These are phyloP conservation scores for Penicillium manginii DNA, from an alignment of 495 filamentous ascomycete species.

Conservation along the genomic window DNA sequence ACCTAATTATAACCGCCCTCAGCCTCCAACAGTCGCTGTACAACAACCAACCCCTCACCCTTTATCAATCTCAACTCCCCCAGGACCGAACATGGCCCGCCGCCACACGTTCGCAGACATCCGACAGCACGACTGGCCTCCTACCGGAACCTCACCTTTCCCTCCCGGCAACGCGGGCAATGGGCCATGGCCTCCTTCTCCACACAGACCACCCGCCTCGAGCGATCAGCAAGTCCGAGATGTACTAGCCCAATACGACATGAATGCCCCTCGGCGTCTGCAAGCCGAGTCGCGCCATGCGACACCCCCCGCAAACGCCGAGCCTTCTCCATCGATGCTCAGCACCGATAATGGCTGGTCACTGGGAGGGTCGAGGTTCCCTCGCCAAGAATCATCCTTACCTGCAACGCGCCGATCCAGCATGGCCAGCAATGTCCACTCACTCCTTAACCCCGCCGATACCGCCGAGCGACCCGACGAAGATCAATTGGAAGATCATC, in stretches of 20 bases:
- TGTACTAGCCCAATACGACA: slow-evolving; percentile 79
- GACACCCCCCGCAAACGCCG: slow-evolving; percentile 64
- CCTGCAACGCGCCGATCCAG: slow-evolving; percentile 72
- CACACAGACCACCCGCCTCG: slow-evolving; percentile 64
- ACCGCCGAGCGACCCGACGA: slow-evolving; percentile 74
- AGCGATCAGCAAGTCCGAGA: slow-evolving; percentile 84
- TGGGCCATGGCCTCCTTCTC: slow-evolving; percentile 86
- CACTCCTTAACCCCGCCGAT: slow-evolving; percentile 82
- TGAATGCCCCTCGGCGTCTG: slow-evolving; percentile 62
- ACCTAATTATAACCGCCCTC: slow-evolving; percentile 63
- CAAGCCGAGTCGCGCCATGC: slow-evolving; percentile 67
- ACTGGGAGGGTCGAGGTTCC: slow-evolving; percentile 52
- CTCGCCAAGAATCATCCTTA: slow-evolving; percentile 49
- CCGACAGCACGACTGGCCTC: slow-evolving; percentile 84
- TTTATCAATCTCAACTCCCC: slow-evolving; percentile 75
- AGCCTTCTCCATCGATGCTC: slow-evolving; percentile 50
- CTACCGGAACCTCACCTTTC: slow-evolving; percentile 69
- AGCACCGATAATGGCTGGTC: slow-evolving; percentile 62
- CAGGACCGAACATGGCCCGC: slow-evolving; percentile 71
- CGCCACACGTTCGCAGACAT: slow-evolving; percentile 97
- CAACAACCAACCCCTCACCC: slow-evolving; percentile 73
- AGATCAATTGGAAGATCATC: slow-evolving; percentile 72
- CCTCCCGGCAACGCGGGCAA: slow-evolving; percentile 27
- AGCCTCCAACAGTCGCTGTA: slow-evolving; percentile 69
- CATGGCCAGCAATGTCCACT: slow-evolving; percentile 79